Conservation (phyloP, 2,329 filamentous ascomycete genomes). For the Chaetothyriales sp. region DNA sequence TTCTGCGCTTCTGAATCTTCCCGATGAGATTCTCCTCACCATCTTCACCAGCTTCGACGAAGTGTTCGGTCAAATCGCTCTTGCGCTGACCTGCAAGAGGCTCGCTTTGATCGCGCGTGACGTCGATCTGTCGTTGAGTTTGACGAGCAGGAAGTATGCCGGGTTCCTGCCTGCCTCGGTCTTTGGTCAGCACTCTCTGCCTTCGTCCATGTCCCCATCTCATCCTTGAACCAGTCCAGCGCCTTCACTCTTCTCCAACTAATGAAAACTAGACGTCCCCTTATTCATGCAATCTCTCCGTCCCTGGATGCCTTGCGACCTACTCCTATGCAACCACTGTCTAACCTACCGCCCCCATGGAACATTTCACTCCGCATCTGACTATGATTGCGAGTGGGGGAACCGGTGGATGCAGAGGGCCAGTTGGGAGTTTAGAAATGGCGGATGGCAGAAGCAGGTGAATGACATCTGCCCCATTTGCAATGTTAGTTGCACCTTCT, state of each 20-base stretch:
- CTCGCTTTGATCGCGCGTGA: constrained; percentile 11
- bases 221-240: too few species aligned
- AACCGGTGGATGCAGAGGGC: constrained; percentile 17
- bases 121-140: constrained; percentile 11
- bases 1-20: constrained; percentile 12
- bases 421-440: constrained; percentile 15
- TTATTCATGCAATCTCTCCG: constrained; percentile 14
- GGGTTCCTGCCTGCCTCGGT: constrained; percentile 14
- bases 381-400: constrained; percentile 12
- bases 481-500: constrained; percentile 14
- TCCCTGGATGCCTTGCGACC: constrained; percentile 12
- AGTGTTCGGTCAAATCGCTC: constrained; percentile 14
- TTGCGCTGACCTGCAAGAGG: constrained; percentile 18
- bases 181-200: constrained; percentile 3
- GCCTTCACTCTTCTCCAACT: background rate
- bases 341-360: constrained; percentile 14
- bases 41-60: constrained; percentile 14
- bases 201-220: background rate
- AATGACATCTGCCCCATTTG: constrained; percentile 18
- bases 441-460: constrained; percentile 16
- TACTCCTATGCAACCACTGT: constrained; percentile 17
- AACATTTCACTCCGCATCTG: background rate
- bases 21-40: constrained; percentile 13
- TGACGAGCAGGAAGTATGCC: constrained; percentile 15
- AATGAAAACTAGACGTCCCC: constrained; percentile 10